Conservation (phyloP, 2,329 filamentous ascomycete species). For the Microsporum audouinii region DNA sequence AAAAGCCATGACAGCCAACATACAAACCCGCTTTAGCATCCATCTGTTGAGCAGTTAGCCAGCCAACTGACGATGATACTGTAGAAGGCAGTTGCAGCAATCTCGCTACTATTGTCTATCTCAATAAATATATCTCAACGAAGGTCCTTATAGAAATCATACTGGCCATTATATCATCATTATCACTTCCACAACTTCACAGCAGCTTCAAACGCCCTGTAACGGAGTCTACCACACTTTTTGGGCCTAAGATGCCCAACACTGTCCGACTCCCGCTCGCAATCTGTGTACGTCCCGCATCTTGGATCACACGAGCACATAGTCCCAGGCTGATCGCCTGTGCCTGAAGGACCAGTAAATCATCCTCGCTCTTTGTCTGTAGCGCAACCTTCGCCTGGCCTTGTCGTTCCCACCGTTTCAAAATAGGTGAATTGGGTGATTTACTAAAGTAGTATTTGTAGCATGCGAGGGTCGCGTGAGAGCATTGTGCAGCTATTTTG, state of each 20-base stretch:
- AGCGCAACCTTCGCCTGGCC: slow-evolving; percentile 93
- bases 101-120: too few species aligned
- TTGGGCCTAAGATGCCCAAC: slow-evolving; percentile 70
- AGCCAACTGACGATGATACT: too few species aligned
- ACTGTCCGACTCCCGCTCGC: slow-evolving; percentile 87
- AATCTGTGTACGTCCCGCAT: slow-evolving; percentile 96
- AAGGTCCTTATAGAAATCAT: too few species aligned
- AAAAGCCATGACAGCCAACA: slow-evolving; percentile 77
- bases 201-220: slow-evolving; percentile 77
- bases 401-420: slow-evolving; percentile 71
- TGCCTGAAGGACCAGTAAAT: slow-evolving; percentile 61
- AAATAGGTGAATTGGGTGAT: slow-evolving; percentile 47
- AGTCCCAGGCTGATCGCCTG: slow-evolving; percentile 73
- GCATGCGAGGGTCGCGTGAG: slow-evolving; percentile 92
- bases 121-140: too few species aligned
- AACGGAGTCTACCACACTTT: slow-evolving; percentile 70
- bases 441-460: slow-evolving; percentile 67
- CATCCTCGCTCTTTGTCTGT: slow-evolving; percentile 76
- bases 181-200: slow-evolving; percentile 32
- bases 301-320: slow-evolving; percentile 79
- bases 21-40: slow-evolving; percentile 20
- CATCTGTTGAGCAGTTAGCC: too few species aligned
- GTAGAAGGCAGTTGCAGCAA: too few species aligned
- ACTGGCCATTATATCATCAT: background rate
- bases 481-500: slow-evolving; percentile 93